These are phyloP conservation scores for Diaporthe citriasiana DNA, from an alignment of 2,329 filamentous ascomycete species.

Conservation along the genomic window DNA sequence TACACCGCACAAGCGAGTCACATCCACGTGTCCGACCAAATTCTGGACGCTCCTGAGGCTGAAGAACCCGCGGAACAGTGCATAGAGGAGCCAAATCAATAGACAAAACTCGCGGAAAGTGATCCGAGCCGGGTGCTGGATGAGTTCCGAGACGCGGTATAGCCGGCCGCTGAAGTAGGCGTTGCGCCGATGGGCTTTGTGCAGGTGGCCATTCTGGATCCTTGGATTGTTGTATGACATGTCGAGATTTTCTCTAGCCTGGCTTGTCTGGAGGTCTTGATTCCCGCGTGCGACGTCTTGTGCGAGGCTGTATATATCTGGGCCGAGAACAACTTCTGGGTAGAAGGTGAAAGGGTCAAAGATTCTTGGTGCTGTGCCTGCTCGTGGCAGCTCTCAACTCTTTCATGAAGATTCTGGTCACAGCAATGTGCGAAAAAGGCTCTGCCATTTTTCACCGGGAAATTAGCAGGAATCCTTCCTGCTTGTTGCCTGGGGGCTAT, in stretches of 20 bases:
- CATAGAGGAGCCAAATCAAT: slow-evolving; percentile 36
- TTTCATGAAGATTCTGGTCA: not conserved
- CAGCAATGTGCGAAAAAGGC: no score
- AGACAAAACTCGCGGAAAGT: slow-evolving; percentile 42
- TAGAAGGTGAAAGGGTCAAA: not conserved
- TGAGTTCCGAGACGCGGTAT: slow-evolving; percentile 41
- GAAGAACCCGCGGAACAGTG: slow-evolving; percentile 35
- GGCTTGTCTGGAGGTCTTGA: not conserved
- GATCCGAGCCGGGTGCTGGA: slow-evolving; percentile 41
- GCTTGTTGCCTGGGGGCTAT: slow-evolving; percentile 22
- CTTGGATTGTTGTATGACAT: not conserved
- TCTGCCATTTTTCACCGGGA: not conserved
- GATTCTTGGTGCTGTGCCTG: not conserved
- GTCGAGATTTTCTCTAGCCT: not conserved
- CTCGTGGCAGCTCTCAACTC: not conserved
- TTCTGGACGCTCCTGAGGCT: not conserved
- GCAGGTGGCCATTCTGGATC: not conserved
- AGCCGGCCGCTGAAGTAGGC: slow-evolving; percentile 42
- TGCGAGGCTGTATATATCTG: not conserved
- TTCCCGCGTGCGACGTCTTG: no score
- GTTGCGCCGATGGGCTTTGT: slow-evolving; percentile 28
- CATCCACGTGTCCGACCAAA: slow-evolving; percentile 33
- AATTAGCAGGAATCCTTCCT: not conserved
- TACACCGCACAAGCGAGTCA: slow-evolving; percentile 28
- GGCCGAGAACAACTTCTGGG: no score